These are phyloP conservation scores for Tuber brumale DNA, from an alignment of 495 filamentous ascomycete genomes.

Conservation along the genomic window DNA sequence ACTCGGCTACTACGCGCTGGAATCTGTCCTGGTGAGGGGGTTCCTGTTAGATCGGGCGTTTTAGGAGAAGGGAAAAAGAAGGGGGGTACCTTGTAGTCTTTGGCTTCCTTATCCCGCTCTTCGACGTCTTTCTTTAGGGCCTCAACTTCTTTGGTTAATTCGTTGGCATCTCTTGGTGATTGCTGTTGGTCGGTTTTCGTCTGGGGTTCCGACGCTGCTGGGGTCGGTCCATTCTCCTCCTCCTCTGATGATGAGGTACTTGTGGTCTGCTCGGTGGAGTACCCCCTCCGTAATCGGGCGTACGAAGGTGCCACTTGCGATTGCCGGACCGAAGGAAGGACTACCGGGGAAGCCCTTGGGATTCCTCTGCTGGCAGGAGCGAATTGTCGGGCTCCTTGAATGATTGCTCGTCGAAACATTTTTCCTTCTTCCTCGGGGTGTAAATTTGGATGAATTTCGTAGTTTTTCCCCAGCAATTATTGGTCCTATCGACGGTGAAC, in stretches of 20 bases:
- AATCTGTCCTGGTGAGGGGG: slow-evolving; percentile 67
- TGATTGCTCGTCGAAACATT: slow-evolving; percentile 34
- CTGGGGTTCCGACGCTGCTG: not conserved
- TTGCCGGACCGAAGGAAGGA: slow-evolving; percentile 18
- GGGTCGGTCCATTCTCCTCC: slow-evolving; percentile 5
- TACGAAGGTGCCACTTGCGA: slow-evolving; percentile 16
- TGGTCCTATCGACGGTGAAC: not conserved
- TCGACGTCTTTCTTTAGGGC: slow-evolving; percentile 64
- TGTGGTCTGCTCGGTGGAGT: slow-evolving; percentile 13
- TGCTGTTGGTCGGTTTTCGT: not conserved
- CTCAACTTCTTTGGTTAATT: slow-evolving; percentile 31
- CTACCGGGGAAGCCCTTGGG: slow-evolving; percentile 7
- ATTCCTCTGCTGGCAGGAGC: slow-evolving; percentile 10
- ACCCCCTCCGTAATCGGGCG: slow-evolving; percentile 9
- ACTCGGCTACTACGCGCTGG: slow-evolving; percentile 87
- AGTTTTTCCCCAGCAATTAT: not conserved
- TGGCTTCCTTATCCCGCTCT: slow-evolving; percentile 71
- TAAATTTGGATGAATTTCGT: not conserved
- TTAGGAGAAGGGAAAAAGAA: not conserved
- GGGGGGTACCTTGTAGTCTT: slow-evolving; percentile 74
- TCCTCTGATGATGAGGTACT: not conserved
- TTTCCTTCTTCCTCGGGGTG: not conserved
- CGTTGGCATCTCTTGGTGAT: slow-evolving; percentile 24
- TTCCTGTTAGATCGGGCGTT: slow-evolving; percentile 6
- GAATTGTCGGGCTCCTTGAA: slow-evolving; percentile 36